phyloP scores from a whole-genome alignment of 306 rosid genomes.

The Trifolium fragiferum region DNA sequence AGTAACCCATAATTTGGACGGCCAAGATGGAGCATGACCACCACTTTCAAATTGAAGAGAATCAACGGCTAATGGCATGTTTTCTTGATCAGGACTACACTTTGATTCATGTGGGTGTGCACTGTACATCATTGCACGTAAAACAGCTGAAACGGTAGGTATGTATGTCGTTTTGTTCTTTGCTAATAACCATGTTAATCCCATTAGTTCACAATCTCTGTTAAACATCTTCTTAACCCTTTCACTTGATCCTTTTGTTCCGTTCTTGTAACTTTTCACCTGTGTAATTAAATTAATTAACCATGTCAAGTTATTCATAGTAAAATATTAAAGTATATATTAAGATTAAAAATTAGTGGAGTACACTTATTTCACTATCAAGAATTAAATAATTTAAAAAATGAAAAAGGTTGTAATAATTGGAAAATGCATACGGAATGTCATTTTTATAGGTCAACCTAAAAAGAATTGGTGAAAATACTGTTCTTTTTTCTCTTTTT shows the following conservation, averaged over 20 bases:
- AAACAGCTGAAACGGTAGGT: slow-evolving; percentile 94
- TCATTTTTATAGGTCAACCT: slow-evolving; percentile 35
- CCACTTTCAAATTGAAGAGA: slow-evolving; percentile 75
- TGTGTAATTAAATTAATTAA: slow-evolving; percentile 23
- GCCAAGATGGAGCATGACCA: slow-evolving; percentile 49
- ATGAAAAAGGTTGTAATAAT: slow-evolving; percentile 11
- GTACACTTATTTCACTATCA: background rate
- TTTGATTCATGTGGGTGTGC: slow-evolving; percentile 77
- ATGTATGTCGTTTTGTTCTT: slow-evolving; percentile 90
- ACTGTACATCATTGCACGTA: slow-evolving; percentile 95
- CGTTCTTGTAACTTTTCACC: slow-evolving; percentile 67
- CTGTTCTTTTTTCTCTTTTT: too few relatives aligned
- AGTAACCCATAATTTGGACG: slow-evolving; percentile 46
- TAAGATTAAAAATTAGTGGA: background rate
- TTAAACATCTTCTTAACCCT: slow-evolving; percentile 83
- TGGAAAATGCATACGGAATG: slow-evolving; percentile 26
- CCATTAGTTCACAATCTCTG: slow-evolving; percentile 97
- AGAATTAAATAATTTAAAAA: background rate
- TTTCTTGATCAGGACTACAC: slow-evolving; percentile 98
- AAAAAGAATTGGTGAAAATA: background rate
- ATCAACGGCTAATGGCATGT: slow-evolving; percentile 99
- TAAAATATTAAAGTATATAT: background rate
- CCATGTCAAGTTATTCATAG: background rate
- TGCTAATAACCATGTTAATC: slow-evolving; percentile 89
- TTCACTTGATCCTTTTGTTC: slow-evolving; percentile 53